These are phyloP conservation scores for Saturnispora ahearnii DNA, from an alignment of 805 yeast species.

Conservation along the genomic window DNA sequence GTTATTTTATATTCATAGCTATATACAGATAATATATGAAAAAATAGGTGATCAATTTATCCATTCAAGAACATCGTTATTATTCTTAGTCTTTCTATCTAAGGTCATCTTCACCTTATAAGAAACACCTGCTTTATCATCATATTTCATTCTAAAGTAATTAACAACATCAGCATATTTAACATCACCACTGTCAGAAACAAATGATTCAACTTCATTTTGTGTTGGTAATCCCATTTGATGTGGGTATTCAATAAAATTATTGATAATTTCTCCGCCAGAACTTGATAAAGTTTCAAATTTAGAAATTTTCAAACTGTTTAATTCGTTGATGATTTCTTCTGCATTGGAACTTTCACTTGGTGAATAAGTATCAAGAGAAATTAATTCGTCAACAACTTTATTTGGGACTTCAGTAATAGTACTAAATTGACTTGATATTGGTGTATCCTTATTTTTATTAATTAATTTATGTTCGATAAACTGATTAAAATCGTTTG, in stretches of 20 bases:
- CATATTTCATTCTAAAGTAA: slow-evolving; percentile 45
- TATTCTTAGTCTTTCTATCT: slow-evolving; percentile 44
- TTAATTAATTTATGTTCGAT: slow-evolving; percentile 45
- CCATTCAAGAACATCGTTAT: slow-evolving; percentile 41
- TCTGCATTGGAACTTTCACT: slow-evolving; percentile 13
- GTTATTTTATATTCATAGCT: neutral
- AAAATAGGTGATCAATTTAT: slow-evolving; percentile 20
- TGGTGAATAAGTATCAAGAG: slow-evolving; percentile 22
- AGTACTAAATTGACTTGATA: slow-evolving; percentile 30
- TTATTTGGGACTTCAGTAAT: slow-evolving; percentile 60
- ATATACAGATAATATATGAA: slow-evolving; percentile 10
- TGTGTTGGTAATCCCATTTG: slow-evolving; percentile 74
- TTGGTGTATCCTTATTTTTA: slow-evolving; percentile 22
- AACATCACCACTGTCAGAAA: slow-evolving; percentile 64
- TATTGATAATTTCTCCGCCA: slow-evolving; percentile 27
- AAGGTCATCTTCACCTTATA: slow-evolving; percentile 53
- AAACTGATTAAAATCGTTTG: slow-evolving; percentile 41
- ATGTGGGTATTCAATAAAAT: slow-evolving; percentile 42
- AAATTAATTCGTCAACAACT: slow-evolving; percentile 42
- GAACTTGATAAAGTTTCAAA: slow-evolving; percentile 19
- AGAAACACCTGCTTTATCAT: slow-evolving; percentile 51
- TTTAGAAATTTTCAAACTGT: slow-evolving; percentile 31
- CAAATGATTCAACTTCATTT: slow-evolving; percentile 49
- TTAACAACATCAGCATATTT: slow-evolving; percentile 59
- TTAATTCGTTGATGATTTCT: slow-evolving; percentile 19